phyloP scores from a whole-genome alignment of 176 grass and related monocot species.

The Aegilops umbellulata region DNA sequence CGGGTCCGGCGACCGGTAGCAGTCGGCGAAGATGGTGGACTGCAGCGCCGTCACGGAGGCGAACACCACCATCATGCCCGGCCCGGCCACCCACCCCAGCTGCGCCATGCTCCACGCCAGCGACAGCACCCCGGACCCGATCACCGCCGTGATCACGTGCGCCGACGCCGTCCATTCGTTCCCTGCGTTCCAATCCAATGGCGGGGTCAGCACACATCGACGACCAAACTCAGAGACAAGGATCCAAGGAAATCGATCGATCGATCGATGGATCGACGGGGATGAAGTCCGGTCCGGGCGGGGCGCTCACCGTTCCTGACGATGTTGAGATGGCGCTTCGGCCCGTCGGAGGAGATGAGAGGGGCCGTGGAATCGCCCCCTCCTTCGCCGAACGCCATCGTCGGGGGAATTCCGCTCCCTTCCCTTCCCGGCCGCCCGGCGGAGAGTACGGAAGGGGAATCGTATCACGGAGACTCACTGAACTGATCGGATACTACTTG shows the following conservation, averaged over 20 bases:
- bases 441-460: background rate
- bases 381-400: slow-evolving; percentile 45
- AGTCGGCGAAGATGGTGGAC: slow-evolving; percentile 77
- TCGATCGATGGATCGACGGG: background rate
- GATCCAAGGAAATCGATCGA: background rate
- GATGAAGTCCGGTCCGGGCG: background rate
- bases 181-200: slow-evolving; percentile 24
- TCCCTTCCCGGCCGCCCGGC: background rate
- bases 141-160: slow-evolving; percentile 93
- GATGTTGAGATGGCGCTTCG: slow-evolving; percentile 23
- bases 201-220: background rate
- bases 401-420: background rate
- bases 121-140: slow-evolving; percentile 88
- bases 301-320: slow-evolving; percentile 30
- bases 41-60: slow-evolving; percentile 79
- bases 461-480: background rate
- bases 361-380: slow-evolving; percentile 22
- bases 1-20: slow-evolving; percentile 84
- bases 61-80: slow-evolving; percentile 76
- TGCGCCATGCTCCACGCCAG: slow-evolving; percentile 95
- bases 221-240: background rate
- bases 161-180: slow-evolving; percentile 84
- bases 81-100: slow-evolving; percentile 92
- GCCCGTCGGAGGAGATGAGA: slow-evolving; percentile 24
- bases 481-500: background rate